These are phyloP conservation scores for Ceratocystis harringtonii DNA, from an alignment of 2,329 filamentous ascomycete genomes.

Conservation along the genomic window DNA sequence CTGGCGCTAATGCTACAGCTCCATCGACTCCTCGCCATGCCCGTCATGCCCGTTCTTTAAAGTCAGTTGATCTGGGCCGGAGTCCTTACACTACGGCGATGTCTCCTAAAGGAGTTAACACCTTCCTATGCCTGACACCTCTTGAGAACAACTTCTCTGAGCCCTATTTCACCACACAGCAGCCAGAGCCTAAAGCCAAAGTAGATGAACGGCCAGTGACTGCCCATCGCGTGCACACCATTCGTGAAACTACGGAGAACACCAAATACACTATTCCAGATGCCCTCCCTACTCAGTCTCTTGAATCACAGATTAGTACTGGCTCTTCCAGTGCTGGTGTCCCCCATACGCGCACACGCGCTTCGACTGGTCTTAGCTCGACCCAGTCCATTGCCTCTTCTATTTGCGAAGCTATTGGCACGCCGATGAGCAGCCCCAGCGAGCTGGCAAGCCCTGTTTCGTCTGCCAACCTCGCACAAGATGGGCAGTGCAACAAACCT, in stretches of 20 bases:
- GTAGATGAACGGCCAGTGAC: conserved; percentile 33
- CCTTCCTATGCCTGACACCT: conserved; percentile 14
- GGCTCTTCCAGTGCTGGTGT: conserved; percentile 5
- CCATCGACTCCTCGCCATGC: conserved; percentile 21
- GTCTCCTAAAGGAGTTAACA: conserved; percentile 13
- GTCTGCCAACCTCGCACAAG: conserved; percentile 23
- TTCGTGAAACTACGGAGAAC: conserved; percentile 15
- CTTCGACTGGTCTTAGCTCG: conserved; percentile 26
- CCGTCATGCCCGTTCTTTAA: conserved; percentile 32
- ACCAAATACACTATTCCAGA: not conserved
- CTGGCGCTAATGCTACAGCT: conserved; percentile 12
- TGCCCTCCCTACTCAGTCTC: conserved; percentile 7
- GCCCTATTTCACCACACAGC: conserved; percentile 23
- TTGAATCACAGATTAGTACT: conserved; percentile 11
- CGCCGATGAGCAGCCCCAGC: conserved; percentile 41
- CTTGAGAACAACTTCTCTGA: conserved; percentile 21
- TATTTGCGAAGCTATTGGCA: conserved; percentile 31
- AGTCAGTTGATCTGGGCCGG: conserved; percentile 30
- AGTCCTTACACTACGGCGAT: conserved; percentile 16
- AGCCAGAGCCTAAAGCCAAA: conserved; percentile 18
- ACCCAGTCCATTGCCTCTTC: conserved; percentile 34
- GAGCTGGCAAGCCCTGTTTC: conserved; percentile 37
- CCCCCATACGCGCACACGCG: conserved; percentile 1
- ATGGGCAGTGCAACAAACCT: conserved; percentile 22
- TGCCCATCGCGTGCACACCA: conserved; percentile 30